Percentiles rank a stretch among this genome's conserved stretches.
These are phyloP conservation scores for Cadophora luteo-olivacea DNA, from an alignment of 2,329 filamentous ascomycete species.

Conservation along the genomic window DNA sequence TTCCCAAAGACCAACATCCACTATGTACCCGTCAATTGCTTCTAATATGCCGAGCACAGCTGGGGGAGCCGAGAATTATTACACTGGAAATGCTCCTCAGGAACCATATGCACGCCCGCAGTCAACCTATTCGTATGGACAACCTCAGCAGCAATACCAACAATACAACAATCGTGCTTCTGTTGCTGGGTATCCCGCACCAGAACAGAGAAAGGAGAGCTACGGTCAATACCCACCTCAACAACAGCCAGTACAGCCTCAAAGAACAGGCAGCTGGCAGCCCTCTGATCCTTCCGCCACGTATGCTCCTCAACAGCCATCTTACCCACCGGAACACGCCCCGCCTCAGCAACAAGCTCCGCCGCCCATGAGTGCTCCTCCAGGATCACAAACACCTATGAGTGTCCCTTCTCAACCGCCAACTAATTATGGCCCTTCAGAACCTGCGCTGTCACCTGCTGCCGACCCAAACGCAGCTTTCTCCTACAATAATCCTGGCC, in stretches of 20 bases:
- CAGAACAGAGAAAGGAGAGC: slow-evolving; percentile 35
- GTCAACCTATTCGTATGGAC: slow-evolving; percentile 57
- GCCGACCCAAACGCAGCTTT: slow-evolving; percentile 62
- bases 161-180: slow-evolving; percentile 43
- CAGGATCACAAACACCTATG: slow-evolving; percentile 30
- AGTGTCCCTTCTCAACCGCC: slow-evolving; percentile 45
- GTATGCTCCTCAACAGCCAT: slow-evolving; percentile 33
- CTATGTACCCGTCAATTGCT: slow-evolving; percentile 75
- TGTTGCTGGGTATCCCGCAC: slow-evolving; percentile 33
- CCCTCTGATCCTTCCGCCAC: slow-evolving; percentile 34
- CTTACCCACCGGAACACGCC: slow-evolving; percentile 36
- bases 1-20: slow-evolving; percentile 55
- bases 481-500: slow-evolving; percentile 59
- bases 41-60: slow-evolving; percentile 54
- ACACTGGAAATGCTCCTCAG: slow-evolving; percentile 68
- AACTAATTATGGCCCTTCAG: slow-evolving; percentile 45
- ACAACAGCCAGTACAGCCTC: slow-evolving; percentile 53
- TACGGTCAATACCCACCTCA: slow-evolving; percentile 45
- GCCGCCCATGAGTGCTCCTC: slow-evolving; percentile 30
- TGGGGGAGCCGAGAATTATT: slow-evolving; percentile 78
- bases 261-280: slow-evolving; percentile 60
- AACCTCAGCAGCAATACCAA: slow-evolving; percentile 53
- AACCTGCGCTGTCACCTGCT: slow-evolving; percentile 45
- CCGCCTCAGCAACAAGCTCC: slow-evolving; percentile 30
- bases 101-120: slow-evolving; percentile 58